phyloP scores from a whole-genome alignment of 768 basidiomycete genomes.

The Collybiopsis confluens region DNA sequence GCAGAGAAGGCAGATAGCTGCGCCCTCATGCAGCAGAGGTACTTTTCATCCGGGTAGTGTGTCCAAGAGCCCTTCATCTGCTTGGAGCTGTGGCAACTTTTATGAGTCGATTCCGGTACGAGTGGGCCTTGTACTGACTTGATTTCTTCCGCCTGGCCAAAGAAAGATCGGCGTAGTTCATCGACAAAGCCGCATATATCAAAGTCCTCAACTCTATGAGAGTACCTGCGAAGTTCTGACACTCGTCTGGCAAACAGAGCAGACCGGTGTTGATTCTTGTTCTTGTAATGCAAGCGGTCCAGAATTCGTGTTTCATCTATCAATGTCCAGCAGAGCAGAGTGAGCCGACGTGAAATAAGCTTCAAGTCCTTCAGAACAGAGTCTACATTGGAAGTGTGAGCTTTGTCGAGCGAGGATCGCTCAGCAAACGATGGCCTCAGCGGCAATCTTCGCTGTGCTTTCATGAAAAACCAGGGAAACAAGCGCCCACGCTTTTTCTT shows the following conservation, averaged over 20 bases:
- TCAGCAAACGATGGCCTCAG: not conserved
- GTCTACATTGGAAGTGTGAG: slow-evolving; percentile 34
- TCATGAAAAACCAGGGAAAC: not conserved
- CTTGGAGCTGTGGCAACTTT: slow-evolving; percentile 37
- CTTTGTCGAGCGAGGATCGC: not conserved
- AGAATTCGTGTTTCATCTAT: slow-evolving; percentile 55
- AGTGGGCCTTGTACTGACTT: slow-evolving; percentile 30
- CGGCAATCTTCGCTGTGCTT: not conserved
- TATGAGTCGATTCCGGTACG: not conserved
- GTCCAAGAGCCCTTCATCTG: slow-evolving; percentile 61
- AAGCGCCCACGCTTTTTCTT: not conserved
- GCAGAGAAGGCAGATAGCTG: slow-evolving; percentile 29
- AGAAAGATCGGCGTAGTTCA: slow-evolving; percentile 47
- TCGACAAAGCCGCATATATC: slow-evolving; percentile 29
- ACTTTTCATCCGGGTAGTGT: slow-evolving; percentile 41
- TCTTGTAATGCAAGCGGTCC: slow-evolving; percentile 71
- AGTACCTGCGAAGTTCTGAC: slow-evolving; percentile 55
- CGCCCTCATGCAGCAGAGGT: slow-evolving; percentile 28
- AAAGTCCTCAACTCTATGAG: slow-evolving; percentile 29
- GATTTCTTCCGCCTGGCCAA: slow-evolving; percentile 30
- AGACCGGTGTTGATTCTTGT: slow-evolving; percentile 71
- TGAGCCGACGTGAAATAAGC: slow-evolving; percentile 43
- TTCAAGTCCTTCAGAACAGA: slow-evolving; percentile 60
- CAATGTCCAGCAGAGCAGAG: slow-evolving; percentile 35
- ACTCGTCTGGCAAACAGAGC: slow-evolving; percentile 71